Percentiles rank a stretch among this genome's conserved stretches.
These are phyloP conservation scores for Cryptococcus amylolentus DNA, from an alignment of 1,284 basidiomycete species.

Conservation along the genomic window DNA sequence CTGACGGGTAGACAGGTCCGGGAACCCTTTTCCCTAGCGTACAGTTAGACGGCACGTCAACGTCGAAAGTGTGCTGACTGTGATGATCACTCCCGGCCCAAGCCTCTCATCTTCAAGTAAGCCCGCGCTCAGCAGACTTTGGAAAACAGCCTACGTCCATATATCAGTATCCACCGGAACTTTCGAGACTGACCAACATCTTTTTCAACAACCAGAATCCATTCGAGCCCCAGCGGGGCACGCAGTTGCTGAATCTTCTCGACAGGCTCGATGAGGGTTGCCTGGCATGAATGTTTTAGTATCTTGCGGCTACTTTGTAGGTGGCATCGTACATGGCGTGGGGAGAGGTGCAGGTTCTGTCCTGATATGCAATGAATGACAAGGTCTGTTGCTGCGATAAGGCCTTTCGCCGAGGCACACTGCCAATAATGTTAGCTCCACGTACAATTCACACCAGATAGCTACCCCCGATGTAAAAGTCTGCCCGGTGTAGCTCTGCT, in stretches of 20 bases:
- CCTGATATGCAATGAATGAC: conserved; percentile 60
- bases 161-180: background rate
- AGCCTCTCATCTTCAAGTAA: conserved; percentile 53
- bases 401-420: conserved; percentile 82
- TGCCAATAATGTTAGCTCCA: conserved; percentile 39
- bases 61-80: conserved; percentile 43
- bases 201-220: conserved; percentile 86
- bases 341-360: conserved; percentile 54
- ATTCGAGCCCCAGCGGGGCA: conserved; percentile 55
- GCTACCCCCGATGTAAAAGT: conserved; percentile 70
- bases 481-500: conserved; percentile 64
- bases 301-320: background rate
- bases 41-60: background rate
- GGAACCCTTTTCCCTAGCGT: conserved; percentile 84
- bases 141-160: conserved; percentile 71
- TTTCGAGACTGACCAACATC: conserved; percentile 58
- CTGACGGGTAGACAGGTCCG: conserved; percentile 81
- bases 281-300: conserved; percentile 51
- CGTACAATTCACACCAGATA: background rate
- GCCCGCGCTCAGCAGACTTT: conserved; percentile 64
- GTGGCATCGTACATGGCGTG: conserved; percentile 56
- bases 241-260: conserved; percentile 61
- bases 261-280: conserved; percentile 67
- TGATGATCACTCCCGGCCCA: conserved; percentile 37
- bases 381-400: conserved; percentile 67